Base-by-base conservation (phyloP, 2,329 filamentous ascomycete species). In the Penicillium sclerotiorum region DNA sequence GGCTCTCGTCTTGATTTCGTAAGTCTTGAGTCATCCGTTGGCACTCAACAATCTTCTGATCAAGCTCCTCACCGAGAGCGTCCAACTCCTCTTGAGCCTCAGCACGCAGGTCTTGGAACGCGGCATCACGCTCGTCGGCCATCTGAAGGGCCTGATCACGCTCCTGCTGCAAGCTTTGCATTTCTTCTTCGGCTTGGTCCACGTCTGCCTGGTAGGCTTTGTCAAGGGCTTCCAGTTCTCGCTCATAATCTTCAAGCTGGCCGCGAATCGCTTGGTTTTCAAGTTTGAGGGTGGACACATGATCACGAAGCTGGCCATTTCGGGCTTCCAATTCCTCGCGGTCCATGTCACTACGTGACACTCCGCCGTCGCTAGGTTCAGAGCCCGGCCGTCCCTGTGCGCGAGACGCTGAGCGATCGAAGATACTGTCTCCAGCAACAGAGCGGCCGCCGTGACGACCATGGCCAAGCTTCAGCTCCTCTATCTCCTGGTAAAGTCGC, bases 401-500 rank as follows among this genome's bases (percentile, higher is more conserved):
- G 35, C 93, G 85, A 3, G 93, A 96, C 11, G 92, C 90, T 1
- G 93, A 96, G n/a, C 94, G 85, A 52, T 97, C 94, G 25, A 97
- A 82, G 36, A 97, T 88, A 67, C 91, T 96, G 66, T 97, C 94
- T 5, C 93, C 85, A 1, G 90, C 78, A 46, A 82, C 71, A 3
- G 82, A 85, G 49, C 79, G 74, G 64, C 59, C 81, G 45, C 69
- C 70, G 54, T 83, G 88, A 23, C 90, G 85, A 47, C 91, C 86
- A 58, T 91, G 87, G 1, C 88, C 85, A 62, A 97, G 84, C 73
- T 97, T 99, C 55, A 99, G 79, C 54, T 96, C 92, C 72, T 99
- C 94, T 55, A 97, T 97, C 68, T 99, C 93, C 66, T 96, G 90
- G 69, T 97, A 95, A 8, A 99, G 79, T 5, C 91, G 85, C 67